Conservation (phyloP, 208 protist species). For the Trichomonas gallinae region DNA sequence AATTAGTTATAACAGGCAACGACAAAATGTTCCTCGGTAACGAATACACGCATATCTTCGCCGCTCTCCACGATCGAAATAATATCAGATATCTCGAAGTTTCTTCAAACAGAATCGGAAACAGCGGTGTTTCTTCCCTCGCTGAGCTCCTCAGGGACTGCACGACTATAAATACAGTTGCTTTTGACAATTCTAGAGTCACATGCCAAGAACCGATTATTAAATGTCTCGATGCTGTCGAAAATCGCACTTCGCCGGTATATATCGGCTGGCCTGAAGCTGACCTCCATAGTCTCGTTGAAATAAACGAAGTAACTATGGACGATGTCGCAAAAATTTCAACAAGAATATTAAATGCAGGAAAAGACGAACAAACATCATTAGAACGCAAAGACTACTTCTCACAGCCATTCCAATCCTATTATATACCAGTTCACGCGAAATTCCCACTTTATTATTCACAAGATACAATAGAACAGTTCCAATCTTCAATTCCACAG, state of each 20-base stretch:
- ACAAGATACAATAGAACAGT: not conserved
- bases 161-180: not conserved
- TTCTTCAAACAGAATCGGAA: not conserved
- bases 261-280: not conserved
- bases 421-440: not conserved
- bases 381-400: not conserved
- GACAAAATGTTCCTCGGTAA: not conserved
- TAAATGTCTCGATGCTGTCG: not conserved
- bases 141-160: not conserved
- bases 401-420: not conserved
- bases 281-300: not conserved
- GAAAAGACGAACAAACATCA: not conserved
- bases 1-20: not conserved
- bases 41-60: not conserved
- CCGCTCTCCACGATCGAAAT: not conserved
- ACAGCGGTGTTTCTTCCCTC: not conserved
- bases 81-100: not conserved
- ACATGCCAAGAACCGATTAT: not conserved
- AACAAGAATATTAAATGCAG: not conserved
- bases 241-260: not conserved
- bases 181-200: not conserved
- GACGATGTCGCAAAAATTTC: not conserved
- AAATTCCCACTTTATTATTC: not conserved
- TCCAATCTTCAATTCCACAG: not conserved
- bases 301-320: not conserved